Evolutionary conservation across 306 rosid genomes (phyloP), one percentile per base, ranked within the genome.

Genomic region (Vicia sativa): DNA sequence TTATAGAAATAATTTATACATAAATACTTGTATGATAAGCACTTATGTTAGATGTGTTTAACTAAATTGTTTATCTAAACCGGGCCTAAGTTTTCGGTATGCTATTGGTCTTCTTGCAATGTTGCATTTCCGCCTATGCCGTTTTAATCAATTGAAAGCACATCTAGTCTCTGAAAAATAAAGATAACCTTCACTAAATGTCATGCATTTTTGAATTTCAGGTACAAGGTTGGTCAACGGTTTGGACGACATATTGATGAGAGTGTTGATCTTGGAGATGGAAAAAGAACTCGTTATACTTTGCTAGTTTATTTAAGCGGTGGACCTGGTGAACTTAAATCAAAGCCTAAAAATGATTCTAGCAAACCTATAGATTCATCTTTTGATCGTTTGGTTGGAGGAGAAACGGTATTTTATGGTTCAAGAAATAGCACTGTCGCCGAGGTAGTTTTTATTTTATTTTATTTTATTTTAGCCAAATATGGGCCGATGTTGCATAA

Each of bases 171-270:
- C 60, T 41, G 69, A 31, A 69, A 68, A 34, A 29, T 10, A 2
- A 12, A 28, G 19, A 57, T 31, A 3, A 18, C 29, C 39, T 29
- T 72, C 60, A 70, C 74, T 55, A 65, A 59, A 48, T 23, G 71
- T 68, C 45, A 34, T 61, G 29, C 15, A 52, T 58, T 67, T 49
- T 13, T 64, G 70, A 7, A 43, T 73, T 75, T 66, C 46, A 93
- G 97, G 82, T 93, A 90, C 88, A 85, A 84, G 63, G 88, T 60
- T 67, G 96, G 98, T 63, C 97, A 93, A 68, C 81, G 85, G 5
- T 93, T 93, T 79, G 98, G 97, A 63, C 83, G 90, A 44, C 98
- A 93, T 85, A 88, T 93, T 70, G 97, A 93, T 71, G 98, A 86
- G 79, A 85, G 97, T 70, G 83, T 77, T 69, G 66, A 86, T 83